Conservation (phyloP, 202 grass and related monocot species). For the Miscanthus sacchariflorus region DNA sequence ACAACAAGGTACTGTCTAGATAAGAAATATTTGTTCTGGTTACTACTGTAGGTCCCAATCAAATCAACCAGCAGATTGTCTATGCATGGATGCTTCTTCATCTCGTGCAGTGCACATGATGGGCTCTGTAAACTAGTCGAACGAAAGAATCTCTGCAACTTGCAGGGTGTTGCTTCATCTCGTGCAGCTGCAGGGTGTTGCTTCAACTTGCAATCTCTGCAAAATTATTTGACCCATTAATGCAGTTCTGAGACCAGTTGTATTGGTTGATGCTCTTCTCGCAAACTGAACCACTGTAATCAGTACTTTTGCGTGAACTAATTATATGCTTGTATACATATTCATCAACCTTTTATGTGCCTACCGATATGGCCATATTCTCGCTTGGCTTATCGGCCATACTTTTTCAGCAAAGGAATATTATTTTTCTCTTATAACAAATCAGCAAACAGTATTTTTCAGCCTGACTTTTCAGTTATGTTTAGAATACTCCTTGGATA, state of each 20-base stretch:
- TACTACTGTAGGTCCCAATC: slow-evolving; percentile 19
- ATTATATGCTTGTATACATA: too few species aligned
- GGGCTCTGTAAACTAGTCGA: slow-evolving; percentile 55
- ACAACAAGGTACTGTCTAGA: background rate
- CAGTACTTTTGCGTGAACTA: background rate
- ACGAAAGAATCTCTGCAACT: slow-evolving; percentile 46
- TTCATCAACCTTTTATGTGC: too few species aligned
- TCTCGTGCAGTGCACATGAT: slow-evolving; percentile 73
- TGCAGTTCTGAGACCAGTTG: slow-evolving; percentile 25
- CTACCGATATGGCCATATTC: too few species aligned
- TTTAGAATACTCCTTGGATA: too few species aligned
- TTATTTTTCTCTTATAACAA: too few species aligned
- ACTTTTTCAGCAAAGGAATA: too few species aligned
- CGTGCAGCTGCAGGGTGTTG: slow-evolving; percentile 31
- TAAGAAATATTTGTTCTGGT: slow-evolving; percentile 5
- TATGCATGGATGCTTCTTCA: slow-evolving; percentile 54
- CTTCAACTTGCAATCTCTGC: slow-evolving; percentile 41
- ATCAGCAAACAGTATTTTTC: too few species aligned
- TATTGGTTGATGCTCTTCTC: slow-evolving; percentile 26
- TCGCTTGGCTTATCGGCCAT: too few species aligned
- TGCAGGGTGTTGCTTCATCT: slow-evolving; percentile 30
- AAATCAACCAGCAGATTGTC: slow-evolving; percentile 33
- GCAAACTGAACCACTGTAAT: background rate
- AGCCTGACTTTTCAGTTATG: too few species aligned
- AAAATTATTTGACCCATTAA: slow-evolving; percentile 54